Conservation (phyloP, 1,284 basidiomycete species). For the Earliella scabrosa region DNA sequence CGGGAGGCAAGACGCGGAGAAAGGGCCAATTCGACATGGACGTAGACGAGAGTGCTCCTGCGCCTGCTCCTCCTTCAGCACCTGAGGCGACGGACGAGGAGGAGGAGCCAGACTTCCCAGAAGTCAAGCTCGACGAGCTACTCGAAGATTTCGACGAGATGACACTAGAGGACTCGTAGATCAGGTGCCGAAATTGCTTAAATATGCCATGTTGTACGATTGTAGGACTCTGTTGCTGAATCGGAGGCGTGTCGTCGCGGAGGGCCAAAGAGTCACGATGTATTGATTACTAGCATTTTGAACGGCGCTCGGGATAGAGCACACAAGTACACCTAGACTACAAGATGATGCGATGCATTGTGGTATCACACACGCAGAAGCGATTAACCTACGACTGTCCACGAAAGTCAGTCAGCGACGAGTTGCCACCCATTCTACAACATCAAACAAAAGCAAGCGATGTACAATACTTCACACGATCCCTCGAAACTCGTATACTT, state of each 20-base stretch:
- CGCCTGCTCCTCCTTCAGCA: slow-evolving; percentile 29
- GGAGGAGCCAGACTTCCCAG: slow-evolving; percentile 92
- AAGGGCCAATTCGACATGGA: slow-evolving; percentile 73
- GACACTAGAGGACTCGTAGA: slow-evolving; percentile 54
- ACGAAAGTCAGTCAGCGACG: slow-evolving; percentile 6
- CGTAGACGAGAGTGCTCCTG: slow-evolving; percentile 56
- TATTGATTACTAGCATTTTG: background rate
- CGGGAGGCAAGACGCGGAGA: slow-evolving; percentile 52
- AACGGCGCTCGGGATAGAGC: background rate
- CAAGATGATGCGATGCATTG: background rate
- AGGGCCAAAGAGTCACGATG: too few relatives aligned
- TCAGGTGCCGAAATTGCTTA: too few relatives aligned
- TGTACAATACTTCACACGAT: slow-evolving; percentile 11
- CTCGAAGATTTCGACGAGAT: slow-evolving; percentile 92
- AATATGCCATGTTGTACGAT: too few relatives aligned
- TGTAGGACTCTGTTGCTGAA: too few relatives aligned
- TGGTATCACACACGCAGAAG: slow-evolving; percentile 13
- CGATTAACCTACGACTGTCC: slow-evolving; percentile 12
- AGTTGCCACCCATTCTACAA: slow-evolving; percentile 10
- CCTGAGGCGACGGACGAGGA: slow-evolving; percentile 50
- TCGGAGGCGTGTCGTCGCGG: too few relatives aligned
- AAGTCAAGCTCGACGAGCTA: slow-evolving; percentile 86
- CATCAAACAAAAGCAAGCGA: background rate
- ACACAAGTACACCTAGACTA: slow-evolving; percentile 3
- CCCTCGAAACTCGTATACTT: background rate